Percentiles rank a stretch among this genome's conserved stretches.
These are phyloP conservation scores for Tolypocladium endophyticum DNA, from an alignment of 2,329 filamentous ascomycete genomes.

Conservation along the genomic window DNA sequence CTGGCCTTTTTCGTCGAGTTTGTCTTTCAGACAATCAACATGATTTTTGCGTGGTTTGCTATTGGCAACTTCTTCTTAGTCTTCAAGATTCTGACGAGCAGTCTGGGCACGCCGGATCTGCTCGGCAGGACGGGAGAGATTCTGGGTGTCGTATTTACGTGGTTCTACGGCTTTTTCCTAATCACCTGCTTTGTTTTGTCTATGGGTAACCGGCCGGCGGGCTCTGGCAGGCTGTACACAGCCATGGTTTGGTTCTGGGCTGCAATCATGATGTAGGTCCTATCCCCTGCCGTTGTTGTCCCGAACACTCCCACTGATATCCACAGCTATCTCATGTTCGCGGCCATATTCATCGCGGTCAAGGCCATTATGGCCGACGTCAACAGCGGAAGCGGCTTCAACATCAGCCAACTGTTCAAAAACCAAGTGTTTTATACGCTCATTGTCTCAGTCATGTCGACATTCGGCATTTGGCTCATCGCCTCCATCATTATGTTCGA, in stretches of 20 bases:
- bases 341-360: conserved; percentile 88
- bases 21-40: conserved; percentile 86
- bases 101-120: conserved; percentile 58
- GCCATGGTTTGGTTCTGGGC: conserved; percentile 99
- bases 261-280: conserved; percentile 74
- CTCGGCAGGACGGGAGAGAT: conserved; percentile 70
- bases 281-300: neutral
- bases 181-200: conserved; percentile 93
- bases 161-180: conserved; percentile 85
- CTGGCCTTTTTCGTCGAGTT: conserved; percentile 88
- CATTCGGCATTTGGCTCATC: conserved; percentile 86
- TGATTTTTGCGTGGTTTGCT: conserved; percentile 98
- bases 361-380: conserved; percentile 69
- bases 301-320: conserved; percentile 9
- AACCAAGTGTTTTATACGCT: conserved; percentile 88
- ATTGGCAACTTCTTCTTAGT: conserved; percentile 99
- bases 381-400: conserved; percentile 50
- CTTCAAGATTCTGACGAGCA: conserved; percentile 90
- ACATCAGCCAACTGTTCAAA: conserved; percentile 62
- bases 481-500: conserved; percentile 92
- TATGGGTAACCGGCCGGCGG: conserved; percentile 87
- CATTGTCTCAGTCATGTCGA: conserved; percentile 84
- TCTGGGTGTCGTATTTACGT: conserved; percentile 85
- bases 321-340: conserved; percentile 76
- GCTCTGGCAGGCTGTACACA: conserved; percentile 88